These are phyloP conservation scores for Neonectria magnoliae DNA, from an alignment of 2,329 filamentous ascomycete species.

Conservation along the genomic window DNA sequence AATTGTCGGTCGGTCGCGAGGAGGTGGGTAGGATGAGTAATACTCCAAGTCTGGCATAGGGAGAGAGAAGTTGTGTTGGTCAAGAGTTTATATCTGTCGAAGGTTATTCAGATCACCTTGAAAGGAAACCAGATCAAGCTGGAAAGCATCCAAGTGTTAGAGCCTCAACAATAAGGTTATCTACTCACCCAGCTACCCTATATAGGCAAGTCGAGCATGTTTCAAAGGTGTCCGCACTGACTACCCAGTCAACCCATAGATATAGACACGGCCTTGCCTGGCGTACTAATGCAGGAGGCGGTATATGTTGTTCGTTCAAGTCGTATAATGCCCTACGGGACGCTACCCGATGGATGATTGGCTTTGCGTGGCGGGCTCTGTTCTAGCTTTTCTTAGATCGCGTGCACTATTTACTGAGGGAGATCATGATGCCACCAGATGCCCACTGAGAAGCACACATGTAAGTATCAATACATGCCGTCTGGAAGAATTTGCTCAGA, in stretches of 20 bases:
- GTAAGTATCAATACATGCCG: background rate
- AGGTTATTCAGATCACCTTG: too few relatives aligned
- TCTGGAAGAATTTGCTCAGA: background rate
- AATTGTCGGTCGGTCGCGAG: too few relatives aligned
- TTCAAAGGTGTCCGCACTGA: background rate
- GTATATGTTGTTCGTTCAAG: background rate
- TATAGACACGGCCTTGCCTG: background rate
- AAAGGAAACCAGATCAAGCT: background rate
- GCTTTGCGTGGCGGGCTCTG: background rate
- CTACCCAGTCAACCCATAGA: background rate
- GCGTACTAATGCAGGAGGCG: background rate
- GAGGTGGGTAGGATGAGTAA: too few relatives aligned
- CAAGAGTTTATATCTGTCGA: too few relatives aligned
- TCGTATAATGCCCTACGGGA: background rate
- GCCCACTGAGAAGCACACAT: background rate
- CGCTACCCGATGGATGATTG: background rate
- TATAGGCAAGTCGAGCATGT: background rate
- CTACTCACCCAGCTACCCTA: background rate
- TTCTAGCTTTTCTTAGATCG: constrained; percentile 1
- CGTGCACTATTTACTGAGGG: background rate
- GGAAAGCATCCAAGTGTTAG: background rate
- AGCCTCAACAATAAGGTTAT: background rate
- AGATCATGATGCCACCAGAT: background rate
- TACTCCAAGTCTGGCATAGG: too few relatives aligned
- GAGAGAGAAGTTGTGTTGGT: too few relatives aligned